Conservation (phyloP, 2,329 filamentous ascomycete genomes). For the Epichloe typhina region DNA sequence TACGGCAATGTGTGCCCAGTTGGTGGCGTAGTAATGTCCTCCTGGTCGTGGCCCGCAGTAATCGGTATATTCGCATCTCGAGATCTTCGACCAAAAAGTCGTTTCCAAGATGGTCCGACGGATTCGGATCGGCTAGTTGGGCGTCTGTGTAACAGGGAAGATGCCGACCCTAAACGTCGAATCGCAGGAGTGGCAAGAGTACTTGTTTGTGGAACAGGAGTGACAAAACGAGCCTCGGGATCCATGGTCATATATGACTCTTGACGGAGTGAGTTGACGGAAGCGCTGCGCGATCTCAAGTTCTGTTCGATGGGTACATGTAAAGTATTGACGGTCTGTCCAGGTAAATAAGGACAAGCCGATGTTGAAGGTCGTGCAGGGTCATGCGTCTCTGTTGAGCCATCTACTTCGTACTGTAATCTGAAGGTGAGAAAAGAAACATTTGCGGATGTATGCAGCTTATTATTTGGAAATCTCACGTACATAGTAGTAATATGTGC, state of each 20-base stretch:
- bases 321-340: conserved; percentile 75
- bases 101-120: conserved; percentile 36
- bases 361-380: conserved; percentile 60
- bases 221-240: conserved; percentile 61
- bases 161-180: conserved; percentile 19
- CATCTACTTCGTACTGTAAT: conserved; percentile 69
- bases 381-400: conserved; percentile 65
- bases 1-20: background rate
- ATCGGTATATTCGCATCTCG: background rate
- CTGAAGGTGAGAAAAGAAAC: background rate
- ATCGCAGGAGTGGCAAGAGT: conserved; percentile 9
- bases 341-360: conserved; percentile 72
- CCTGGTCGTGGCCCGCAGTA: background rate
- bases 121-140: conserved; percentile 35
- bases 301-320: conserved; percentile 61
- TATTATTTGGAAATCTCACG: conserved; percentile 21
- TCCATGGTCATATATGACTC: conserved; percentile 62
- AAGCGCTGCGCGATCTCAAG: conserved; percentile 48
- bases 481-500: conserved; percentile 93
- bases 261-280: conserved; percentile 44
- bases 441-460: background rate
- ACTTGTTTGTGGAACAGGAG: conserved; percentile 46
- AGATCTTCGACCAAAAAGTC: conserved; percentile 32
- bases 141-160: conserved; percentile 18
- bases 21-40: background rate